A percentile compares a stretch with the other conserved stretches of the same genome.
phyloP scores from a whole-genome alignment of 2,329 filamentous ascomycete species.

The Cytospora piceae region DNA sequence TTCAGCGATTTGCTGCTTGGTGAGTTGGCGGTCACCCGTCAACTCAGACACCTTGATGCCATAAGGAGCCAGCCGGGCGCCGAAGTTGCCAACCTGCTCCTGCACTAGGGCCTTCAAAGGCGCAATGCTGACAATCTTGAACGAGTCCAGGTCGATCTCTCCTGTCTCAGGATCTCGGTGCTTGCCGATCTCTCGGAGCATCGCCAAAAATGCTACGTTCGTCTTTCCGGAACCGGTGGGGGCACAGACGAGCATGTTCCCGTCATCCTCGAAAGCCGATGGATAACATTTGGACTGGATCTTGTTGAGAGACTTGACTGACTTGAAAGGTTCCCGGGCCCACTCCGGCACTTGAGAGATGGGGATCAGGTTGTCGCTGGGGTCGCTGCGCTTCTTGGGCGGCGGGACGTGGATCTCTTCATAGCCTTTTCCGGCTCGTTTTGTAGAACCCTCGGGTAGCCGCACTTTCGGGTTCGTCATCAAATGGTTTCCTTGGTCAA shows the following conservation, averaged over 20 bases:
- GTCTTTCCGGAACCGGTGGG: slow-evolving; percentile 98
- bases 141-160: slow-evolving; percentile 93
- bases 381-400: slow-evolving; percentile 83
- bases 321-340: slow-evolving; percentile 84
- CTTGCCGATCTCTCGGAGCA: slow-evolving; percentile 95
- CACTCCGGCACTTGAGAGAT: slow-evolving; percentile 90
- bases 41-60: slow-evolving; percentile 94
- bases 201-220: slow-evolving; percentile 96
- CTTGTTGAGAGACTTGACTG: slow-evolving; percentile 85
- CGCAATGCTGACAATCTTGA: slow-evolving; percentile 98
- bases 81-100: slow-evolving; percentile 97
- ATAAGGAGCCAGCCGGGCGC: slow-evolving; percentile 85
- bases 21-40: slow-evolving; percentile 96
- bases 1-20: slow-evolving; percentile 96
- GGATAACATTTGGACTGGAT: slow-evolving; percentile 95
- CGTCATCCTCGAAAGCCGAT: slow-evolving; percentile 88
- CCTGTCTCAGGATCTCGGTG: slow-evolving; percentile 86
- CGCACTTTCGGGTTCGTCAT: slow-evolving; percentile 99
- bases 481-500: slow-evolving; percentile 96
- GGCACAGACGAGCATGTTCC: slow-evolving; percentile 97
- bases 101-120: slow-evolving; percentile 94
- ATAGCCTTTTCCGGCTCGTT: slow-evolving; percentile 95
- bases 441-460: slow-evolving; percentile 91
- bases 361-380: slow-evolving; percentile 79
- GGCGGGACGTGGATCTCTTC: slow-evolving; percentile 97